Evolutionary conservation across 2,329 filamentous ascomycete genomes (phyloP).

Genomic region (Verticillium isaacii): DNA sequence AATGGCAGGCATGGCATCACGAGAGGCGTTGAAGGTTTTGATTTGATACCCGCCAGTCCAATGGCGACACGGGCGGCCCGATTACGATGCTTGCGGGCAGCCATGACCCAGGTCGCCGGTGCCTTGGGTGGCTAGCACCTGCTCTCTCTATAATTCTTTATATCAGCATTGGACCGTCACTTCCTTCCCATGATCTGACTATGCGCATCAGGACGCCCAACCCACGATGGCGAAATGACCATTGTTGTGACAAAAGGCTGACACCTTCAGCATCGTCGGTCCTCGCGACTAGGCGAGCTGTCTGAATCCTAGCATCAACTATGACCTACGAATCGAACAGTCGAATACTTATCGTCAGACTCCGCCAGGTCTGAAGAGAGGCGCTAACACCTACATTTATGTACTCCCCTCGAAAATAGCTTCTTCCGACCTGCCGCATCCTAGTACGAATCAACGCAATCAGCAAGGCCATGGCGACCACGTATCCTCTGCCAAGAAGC

Average conservation of each 20-base stretch:
- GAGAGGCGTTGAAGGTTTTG: constrained; percentile 12
- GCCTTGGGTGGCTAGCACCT: neutral
- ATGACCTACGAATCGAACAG: too few species aligned
- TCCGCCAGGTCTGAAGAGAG: neutral
- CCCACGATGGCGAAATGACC: too few species aligned
- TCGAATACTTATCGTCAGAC: too few species aligned
- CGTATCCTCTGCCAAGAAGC: neutral
- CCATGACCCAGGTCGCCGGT: neutral
- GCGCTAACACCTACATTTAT: neutral
- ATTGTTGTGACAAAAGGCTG: too few species aligned
- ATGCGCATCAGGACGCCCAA: neutral
- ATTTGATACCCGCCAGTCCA: constrained; percentile 15
- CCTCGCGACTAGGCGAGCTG: too few species aligned
- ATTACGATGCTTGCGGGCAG: neutral
- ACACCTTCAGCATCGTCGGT: too few species aligned
- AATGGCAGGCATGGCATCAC: neutral
- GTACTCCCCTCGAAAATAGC: neutral
- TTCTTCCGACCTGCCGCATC: neutral
- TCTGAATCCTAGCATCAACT: too few species aligned
- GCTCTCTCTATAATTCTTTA: neutral
- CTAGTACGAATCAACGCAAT: neutral
- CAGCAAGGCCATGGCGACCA: neutral
- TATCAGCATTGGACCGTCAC: neutral
- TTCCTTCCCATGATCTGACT: neutral
- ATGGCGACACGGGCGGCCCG: constrained; percentile 3